These are phyloP conservation scores for Herpetomonas muscarum DNA, from an alignment of 208 protist genomes.

Conservation along the genomic window DNA sequence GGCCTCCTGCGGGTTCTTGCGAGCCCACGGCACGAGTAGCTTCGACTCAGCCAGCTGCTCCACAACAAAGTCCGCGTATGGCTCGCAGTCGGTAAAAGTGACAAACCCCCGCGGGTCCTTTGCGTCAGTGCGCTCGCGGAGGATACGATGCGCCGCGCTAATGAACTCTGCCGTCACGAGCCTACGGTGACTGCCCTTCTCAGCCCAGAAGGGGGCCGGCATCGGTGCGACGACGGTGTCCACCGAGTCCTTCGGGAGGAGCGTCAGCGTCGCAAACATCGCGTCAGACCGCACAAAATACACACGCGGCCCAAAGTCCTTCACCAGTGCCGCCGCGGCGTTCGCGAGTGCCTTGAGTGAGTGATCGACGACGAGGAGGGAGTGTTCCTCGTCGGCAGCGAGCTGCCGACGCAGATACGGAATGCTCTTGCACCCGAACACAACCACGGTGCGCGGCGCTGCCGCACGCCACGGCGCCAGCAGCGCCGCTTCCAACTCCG, in stretches of 20 bases:
- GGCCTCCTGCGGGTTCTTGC: constrained; percentile 49
- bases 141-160: constrained; percentile 43
- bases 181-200: constrained; percentile 54
- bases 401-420: constrained; percentile 58
- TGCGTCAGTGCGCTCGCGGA: constrained; percentile 21
- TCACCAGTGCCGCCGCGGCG: constrained; percentile 28
- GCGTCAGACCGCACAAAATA: constrained; percentile 72
- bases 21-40: constrained; percentile 74
- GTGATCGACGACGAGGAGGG: constrained; percentile 59
- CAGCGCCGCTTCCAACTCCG: constrained; percentile 8
- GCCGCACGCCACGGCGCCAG: constrained; percentile 24
- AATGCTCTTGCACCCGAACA: constrained; percentile 58
- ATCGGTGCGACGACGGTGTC: constrained; percentile 72
- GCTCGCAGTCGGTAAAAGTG: constrained; percentile 68
- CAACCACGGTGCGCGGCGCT: constrained; percentile 25
- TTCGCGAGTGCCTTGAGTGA: constrained; percentile 44
- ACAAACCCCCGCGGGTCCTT: constrained; percentile 70
- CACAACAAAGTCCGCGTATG: constrained; percentile 78
- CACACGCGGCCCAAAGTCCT: constrained; percentile 24
- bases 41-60: constrained; percentile 78
- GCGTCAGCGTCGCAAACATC: constrained; percentile 53
- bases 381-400: constrained; percentile 16
- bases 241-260: constrained; percentile 31
- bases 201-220: constrained; percentile 69
- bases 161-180: constrained; percentile 68